phyloP scores from a whole-genome alignment of 495 filamentous ascomycete genomes.

The Penicillium canariense region DNA sequence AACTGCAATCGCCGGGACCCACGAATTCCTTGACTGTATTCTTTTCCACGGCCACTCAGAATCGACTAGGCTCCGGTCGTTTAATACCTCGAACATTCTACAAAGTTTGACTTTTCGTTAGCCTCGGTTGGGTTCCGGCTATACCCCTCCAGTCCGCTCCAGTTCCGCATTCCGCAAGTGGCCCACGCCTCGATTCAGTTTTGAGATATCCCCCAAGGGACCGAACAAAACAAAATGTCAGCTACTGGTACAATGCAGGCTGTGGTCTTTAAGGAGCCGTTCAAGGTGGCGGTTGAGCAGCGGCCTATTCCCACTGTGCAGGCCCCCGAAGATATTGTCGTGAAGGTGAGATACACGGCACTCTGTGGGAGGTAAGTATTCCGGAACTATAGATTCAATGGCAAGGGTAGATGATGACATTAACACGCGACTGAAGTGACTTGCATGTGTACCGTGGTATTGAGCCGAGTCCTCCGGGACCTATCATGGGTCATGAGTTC shows the following conservation, averaged over 20 bases:
- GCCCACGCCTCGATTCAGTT: not conserved
- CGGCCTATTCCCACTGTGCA: constrained; percentile 57
- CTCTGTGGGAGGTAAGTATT: constrained; percentile 81
- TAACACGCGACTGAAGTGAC: constrained; percentile 54
- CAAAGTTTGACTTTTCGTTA: constrained; percentile 3
- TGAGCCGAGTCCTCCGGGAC: constrained; percentile 60
- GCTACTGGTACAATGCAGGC: constrained; percentile 41
- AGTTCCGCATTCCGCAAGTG: constrained; percentile 4
- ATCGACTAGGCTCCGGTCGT: not conserved
- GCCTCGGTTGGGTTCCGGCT: not conserved
- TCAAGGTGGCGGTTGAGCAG: constrained; percentile 49
- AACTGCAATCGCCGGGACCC: constrained; percentile 5
- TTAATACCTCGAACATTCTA: constrained; percentile 2
- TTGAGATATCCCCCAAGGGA: not conserved
- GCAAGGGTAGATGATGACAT: not conserved
- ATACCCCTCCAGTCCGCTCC: not conserved
- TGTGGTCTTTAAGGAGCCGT: constrained; percentile 50
- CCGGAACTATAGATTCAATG: not conserved
- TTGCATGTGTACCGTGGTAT: constrained; percentile 87
- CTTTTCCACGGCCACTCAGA: not conserved
- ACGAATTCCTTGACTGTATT: constrained; percentile 2
- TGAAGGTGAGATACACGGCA: constrained; percentile 82
- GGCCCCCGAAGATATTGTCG: constrained; percentile 72
- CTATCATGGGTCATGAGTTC: constrained; percentile 75
- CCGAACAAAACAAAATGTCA: constrained; percentile 3